Percentiles rank a stretch among this genome's conserved stretches.
Evolutionary conservation across 805 yeast genomes (phyloP).

Genomic region (Saturnispora halmiae): DNA sequence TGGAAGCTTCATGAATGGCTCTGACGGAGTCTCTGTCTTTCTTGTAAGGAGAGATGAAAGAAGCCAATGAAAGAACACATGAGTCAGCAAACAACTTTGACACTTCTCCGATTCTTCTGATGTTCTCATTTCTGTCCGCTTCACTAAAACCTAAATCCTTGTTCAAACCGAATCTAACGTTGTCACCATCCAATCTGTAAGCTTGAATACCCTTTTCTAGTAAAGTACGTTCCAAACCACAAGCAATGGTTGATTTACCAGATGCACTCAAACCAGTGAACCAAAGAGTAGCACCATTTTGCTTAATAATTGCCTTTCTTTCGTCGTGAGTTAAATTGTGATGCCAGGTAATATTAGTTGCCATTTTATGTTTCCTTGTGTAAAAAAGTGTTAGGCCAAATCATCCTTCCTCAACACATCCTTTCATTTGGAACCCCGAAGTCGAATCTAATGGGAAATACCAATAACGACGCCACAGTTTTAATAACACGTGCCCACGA

Average conservation of each 20-base stretch:
- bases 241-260: conserved; percentile 89
- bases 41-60: conserved; percentile 87
- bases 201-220: conserved; percentile 61
- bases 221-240: conserved; percentile 81
- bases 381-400: no score
- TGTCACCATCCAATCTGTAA: conserved; percentile 91
- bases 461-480: conserved; percentile 1
- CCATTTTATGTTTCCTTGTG: conserved; percentile 44
- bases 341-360: conserved; percentile 96
- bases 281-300: conserved; percentile 89
- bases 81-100: conserved; percentile 90
- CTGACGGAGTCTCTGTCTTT: conserved; percentile 81
- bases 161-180: conserved; percentile 88
- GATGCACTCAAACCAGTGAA: conserved; percentile 92
- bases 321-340: conserved; percentile 77
- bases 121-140: conserved; percentile 87
- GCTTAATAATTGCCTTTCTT: conserved; percentile 62
- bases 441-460: no score
- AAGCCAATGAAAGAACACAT: conserved; percentile 78
- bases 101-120: conserved; percentile 90
- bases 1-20: conserved; percentile 65
- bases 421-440: no score
- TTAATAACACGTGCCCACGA: neutral
- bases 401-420: no score
- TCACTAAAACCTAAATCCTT: conserved; percentile 92